Percentiles rank a stretch among this genome's conserved stretches.
These are phyloP conservation scores for Lizonia empirigonia DNA, from an alignment of 2,329 filamentous ascomycete genomes.

Conservation along the genomic window DNA sequence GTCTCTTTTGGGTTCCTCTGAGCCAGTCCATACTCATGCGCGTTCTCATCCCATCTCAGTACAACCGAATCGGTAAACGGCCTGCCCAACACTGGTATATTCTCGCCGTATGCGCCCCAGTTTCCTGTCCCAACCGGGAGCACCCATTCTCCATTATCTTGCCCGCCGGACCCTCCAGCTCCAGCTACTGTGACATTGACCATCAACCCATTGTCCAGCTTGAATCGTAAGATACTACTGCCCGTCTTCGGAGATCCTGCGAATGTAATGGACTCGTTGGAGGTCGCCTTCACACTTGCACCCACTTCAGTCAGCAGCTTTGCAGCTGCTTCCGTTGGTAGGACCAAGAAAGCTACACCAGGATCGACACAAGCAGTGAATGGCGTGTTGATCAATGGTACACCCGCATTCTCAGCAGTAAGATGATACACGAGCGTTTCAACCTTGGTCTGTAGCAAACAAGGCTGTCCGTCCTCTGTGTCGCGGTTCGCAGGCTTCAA, in stretches of 20 bases:
- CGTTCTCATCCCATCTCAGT: conserved; percentile 21
- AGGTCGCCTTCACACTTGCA: background rate
- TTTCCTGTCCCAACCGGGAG: background rate
- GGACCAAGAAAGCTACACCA: conserved; percentile 19
- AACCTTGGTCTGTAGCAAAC: conserved; percentile 21
- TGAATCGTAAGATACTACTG: background rate
- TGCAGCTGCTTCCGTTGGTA: conserved; percentile 12
- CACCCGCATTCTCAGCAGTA: conserved; percentile 12
- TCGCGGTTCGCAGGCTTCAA: conserved; percentile 19
- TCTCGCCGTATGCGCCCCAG: conserved; percentile 22
- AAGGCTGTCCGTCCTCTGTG: conserved; percentile 14
- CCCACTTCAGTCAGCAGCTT: conserved; percentile 6
- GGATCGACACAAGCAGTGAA: conserved; percentile 29
- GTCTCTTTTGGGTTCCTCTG: conserved; percentile 7
- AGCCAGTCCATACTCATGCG: conserved; percentile 24
- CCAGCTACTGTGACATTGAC: background rate
- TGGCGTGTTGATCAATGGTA: conserved; percentile 14
- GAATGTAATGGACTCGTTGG: background rate
- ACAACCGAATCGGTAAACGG: conserved; percentile 24
- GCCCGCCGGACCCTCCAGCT: background rate
- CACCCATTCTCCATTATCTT: background rate
- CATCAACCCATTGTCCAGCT: background rate
- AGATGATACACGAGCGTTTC: conserved; percentile 24
- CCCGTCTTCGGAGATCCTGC: background rate
- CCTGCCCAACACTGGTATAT: conserved; percentile 21